Evolutionary conservation across 768 basidiomycete genomes (phyloP), one percentile per base, ranked within the genome.

Genomic region (Panaeolus cyanescens): DNA sequence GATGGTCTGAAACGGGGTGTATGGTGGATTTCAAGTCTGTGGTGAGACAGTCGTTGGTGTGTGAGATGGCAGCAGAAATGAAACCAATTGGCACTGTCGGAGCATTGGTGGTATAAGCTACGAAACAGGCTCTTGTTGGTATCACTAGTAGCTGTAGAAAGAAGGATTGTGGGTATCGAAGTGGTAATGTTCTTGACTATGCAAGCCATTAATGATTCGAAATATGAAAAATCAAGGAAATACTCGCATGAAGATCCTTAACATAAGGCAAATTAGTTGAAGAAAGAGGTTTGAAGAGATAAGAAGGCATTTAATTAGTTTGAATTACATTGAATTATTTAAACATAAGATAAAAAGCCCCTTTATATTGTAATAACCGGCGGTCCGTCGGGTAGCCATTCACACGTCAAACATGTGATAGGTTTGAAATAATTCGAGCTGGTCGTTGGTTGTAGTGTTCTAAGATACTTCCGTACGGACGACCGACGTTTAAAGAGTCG

Each of bases 141-240:
- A 79, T 72, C 25, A 81, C 62, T 32, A 82, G 75, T 59, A 84
- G 78, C 40, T 84, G 80, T 15, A 79, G 72, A 65, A 81, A 82
- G 65, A 81, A 83, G 4, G 79, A 74, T 20, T 67, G 63, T 20
- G 80, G 78, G 64, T 82, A 82, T 32, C 58, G 62, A 53, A 81
- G 63, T 15, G 80, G 80, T 5, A 82, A 68, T 10, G 79, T 63
- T n/a, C 65, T 65, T 10, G 75, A 67, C 79, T 81, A 61, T 3
- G 50, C 34, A 54, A 58, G 42, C 31, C 15, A 37, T 36, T 67
- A 59, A 64, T 60, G 42, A 60, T 53, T 50, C n/a, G 59, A 28
- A n/a, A 40, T 56, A 17, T 42, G 19, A 42, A 54, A 30, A n/a
- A 54, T 3, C 54, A 56, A 42, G 40, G n/a, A 54, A 13, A 30